Evolutionary conservation across 2,329 filamentous ascomycete species (phyloP).

Genomic region (Aspergillus sp.): DNA sequence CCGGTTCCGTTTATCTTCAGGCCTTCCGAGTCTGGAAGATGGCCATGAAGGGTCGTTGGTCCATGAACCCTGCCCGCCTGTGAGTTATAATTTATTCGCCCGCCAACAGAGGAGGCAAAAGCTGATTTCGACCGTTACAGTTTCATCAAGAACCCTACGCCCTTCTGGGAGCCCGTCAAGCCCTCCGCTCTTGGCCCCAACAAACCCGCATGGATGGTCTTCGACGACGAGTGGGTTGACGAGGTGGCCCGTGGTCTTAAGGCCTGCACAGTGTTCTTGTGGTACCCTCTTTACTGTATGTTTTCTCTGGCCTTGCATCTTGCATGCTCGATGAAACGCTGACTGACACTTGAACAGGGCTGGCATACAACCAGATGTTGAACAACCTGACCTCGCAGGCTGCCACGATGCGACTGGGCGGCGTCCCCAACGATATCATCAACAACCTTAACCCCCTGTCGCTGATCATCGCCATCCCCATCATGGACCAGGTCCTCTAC

Average conservation of each 20-base stretch:
- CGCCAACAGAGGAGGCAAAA: no score
- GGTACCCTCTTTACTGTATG: slow-evolving; percentile 52
- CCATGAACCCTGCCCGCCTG: slow-evolving; percentile 59
- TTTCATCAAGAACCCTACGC: slow-evolving; percentile 14
- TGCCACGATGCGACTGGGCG: slow-evolving; percentile 52
- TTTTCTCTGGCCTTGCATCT: not conserved
- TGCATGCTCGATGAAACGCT: not conserved
- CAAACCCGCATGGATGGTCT: slow-evolving; percentile 62
- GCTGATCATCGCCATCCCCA: slow-evolving; percentile 55
- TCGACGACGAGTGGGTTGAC: slow-evolving; percentile 80
- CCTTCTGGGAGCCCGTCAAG: slow-evolving; percentile 35
- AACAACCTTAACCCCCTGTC: slow-evolving; percentile 56
- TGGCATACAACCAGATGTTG: slow-evolving; percentile 55
- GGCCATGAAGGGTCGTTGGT: slow-evolving; percentile 64
- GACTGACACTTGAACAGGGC: slow-evolving; percentile 22
- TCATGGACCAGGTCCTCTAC: slow-evolving; percentile 55
- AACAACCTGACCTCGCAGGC: slow-evolving; percentile 58
- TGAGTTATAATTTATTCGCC: slow-evolving; percentile 32
- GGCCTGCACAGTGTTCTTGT: slow-evolving; percentile 69
- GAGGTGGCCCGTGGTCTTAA: slow-evolving; percentile 69
- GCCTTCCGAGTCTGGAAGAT: slow-evolving; percentile 61
- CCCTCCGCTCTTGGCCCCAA: slow-evolving; percentile 22
- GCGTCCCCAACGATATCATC: slow-evolving; percentile 57
- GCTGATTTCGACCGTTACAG: slow-evolving; percentile 8
- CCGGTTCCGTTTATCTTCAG: slow-evolving; percentile 69